Evolutionary conservation across 352 stramenopile species (phyloP).

Genomic region (Phytopythium litorale): DNA sequence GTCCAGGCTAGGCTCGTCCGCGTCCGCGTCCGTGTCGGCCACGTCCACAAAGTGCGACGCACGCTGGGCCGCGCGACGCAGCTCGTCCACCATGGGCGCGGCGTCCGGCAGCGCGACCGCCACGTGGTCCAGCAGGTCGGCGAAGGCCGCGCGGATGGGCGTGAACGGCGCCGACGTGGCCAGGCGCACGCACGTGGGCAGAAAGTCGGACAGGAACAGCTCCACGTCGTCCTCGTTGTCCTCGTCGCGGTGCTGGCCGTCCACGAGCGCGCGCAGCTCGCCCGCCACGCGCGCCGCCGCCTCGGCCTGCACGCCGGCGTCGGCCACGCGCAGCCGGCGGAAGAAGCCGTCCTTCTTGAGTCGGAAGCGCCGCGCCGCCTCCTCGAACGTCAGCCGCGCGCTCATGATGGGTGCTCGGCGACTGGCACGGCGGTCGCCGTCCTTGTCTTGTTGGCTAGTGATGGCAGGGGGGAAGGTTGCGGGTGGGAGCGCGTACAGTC

Average conservation of each 20-base stretch:
- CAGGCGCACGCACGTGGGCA: slow-evolving; percentile 62
- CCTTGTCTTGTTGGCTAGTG: not conserved
- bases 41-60: slow-evolving; percentile 78
- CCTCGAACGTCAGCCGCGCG: slow-evolving; percentile 25
- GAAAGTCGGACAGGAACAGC: slow-evolving; percentile 53
- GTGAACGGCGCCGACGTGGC: slow-evolving; percentile 65
- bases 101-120: slow-evolving; percentile 35
- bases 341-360: slow-evolving; percentile 83
- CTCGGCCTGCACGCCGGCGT: slow-evolving; percentile 52
- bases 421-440: too few relatives aligned
- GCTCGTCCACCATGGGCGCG: slow-evolving; percentile 8
- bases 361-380: slow-evolving; percentile 47
- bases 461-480: not conserved
- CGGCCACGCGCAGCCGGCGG: slow-evolving; percentile 64
- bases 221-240: slow-evolving; percentile 25
- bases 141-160: slow-evolving; percentile 55
- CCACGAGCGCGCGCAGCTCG: slow-evolving; percentile 58
- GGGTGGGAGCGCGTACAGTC: not conserved
- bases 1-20: slow-evolving; percentile 11
- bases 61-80: slow-evolving; percentile 23
- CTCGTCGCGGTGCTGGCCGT: slow-evolving; percentile 22
- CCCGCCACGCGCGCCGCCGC: slow-evolving; percentile 49
- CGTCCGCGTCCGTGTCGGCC: slow-evolving; percentile 13
- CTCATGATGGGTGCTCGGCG: not conserved
- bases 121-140: slow-evolving; percentile 37